phyloP scores from a whole-genome alignment of 352 stramenopile species.

The Globisporangium perplexum region DNA sequence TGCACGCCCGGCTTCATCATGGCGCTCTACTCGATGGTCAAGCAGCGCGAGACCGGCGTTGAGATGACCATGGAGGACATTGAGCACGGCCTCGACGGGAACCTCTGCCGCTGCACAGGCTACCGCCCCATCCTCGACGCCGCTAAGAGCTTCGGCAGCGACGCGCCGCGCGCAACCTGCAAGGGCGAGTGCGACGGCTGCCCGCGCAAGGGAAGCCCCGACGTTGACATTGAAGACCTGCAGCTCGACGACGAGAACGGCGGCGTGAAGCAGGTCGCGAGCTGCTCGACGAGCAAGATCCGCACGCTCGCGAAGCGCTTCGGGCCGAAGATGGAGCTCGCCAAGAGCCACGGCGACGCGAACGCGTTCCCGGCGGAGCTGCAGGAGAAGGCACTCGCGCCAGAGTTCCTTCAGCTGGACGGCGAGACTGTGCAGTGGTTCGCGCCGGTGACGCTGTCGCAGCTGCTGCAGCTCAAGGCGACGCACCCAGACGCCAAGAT shows the following conservation, averaged over 20 bases:
- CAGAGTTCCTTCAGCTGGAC: conserved; percentile 62
- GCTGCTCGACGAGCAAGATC: conserved; percentile 67
- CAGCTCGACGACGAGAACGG: conserved; percentile 15
- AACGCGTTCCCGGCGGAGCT: conserved; percentile 55
- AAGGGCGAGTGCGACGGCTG: conserved; percentile 62
- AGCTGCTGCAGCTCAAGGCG: conserved; percentile 87
- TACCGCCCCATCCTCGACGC: conserved; percentile 83
- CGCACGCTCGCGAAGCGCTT: conserved; percentile 39
- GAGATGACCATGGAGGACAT: conserved; percentile 84
- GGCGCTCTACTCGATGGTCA: conserved; percentile 79
- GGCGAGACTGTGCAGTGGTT: conserved; percentile 89
- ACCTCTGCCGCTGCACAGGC: conserved; percentile 94
- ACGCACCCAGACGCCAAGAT: conserved; percentile 87
- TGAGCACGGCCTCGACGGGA: conserved; percentile 93
- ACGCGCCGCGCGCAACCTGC: conserved; percentile 53
- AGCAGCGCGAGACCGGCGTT: conserved; percentile 59
- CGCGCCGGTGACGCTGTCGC: conserved; percentile 83
- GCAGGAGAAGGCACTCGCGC: conserved; percentile 39
- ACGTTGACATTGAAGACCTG: conserved; percentile 58
- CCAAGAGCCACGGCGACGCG: conserved; percentile 13
- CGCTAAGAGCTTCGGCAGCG: conserved; percentile 80
- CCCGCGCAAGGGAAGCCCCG: conserved; percentile 40
- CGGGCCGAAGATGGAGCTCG: conserved; percentile 16
- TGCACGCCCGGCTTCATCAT: conserved; percentile 89
- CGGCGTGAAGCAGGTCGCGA: conserved; percentile 35